Evolutionary conservation across 257 asterid genomes (phyloP).

Genomic region (Mentha longifolia): DNA sequence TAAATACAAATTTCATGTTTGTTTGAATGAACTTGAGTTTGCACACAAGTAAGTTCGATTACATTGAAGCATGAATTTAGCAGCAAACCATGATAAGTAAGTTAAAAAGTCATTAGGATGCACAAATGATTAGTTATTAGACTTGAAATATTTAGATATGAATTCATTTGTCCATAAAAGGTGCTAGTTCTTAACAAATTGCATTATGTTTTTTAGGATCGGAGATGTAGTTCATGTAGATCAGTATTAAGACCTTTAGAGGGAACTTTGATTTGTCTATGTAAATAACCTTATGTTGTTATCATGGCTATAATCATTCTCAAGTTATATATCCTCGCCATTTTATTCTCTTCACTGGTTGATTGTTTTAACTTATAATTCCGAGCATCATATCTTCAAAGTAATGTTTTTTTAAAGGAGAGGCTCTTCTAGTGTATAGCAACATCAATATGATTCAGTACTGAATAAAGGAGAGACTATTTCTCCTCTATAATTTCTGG

Average conservation of each 20-base stretch:
- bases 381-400: not conserved
- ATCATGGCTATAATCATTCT: too few relatives aligned
- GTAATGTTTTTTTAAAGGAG: too few relatives aligned
- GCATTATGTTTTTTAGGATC: not conserved
- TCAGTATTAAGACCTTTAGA: too few relatives aligned
- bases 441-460: too few relatives aligned
- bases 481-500: too few relatives aligned
- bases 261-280: too few relatives aligned
- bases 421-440: not conserved
- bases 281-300: too few relatives aligned
- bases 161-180: not conserved
- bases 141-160: not conserved
- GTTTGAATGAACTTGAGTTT: not conserved
- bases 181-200: not conserved
- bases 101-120: not conserved
- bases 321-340: too few relatives aligned
- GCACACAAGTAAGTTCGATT: conserved; percentile 1
- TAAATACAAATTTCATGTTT: conserved; percentile 13
- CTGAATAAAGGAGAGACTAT: too few relatives aligned
- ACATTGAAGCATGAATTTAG: not conserved
- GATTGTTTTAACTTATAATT: conserved; percentile 5
- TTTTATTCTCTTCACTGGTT: not conserved
- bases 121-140: conserved; percentile 5
- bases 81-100: conserved; percentile 8
- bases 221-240: not conserved